Evolutionary conservation across 306 rosid genomes (phyloP), one percentile per base, ranked within the genome.

Genomic region (Adenanthera pavonina): DNA sequence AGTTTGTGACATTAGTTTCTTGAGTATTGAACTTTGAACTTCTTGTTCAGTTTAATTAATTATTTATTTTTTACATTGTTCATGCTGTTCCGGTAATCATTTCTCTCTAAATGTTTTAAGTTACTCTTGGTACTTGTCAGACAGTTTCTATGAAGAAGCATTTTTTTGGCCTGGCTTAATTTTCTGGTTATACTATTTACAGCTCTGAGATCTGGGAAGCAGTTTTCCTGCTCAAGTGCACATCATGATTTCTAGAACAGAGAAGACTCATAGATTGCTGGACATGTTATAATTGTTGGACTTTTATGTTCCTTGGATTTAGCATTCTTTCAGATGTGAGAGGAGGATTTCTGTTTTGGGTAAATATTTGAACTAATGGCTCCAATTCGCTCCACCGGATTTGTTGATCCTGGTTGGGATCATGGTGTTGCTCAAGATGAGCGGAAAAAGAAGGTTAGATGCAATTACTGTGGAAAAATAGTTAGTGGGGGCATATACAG

Each of bases 401-500:
- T 92, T 86, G 87, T 92, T 67, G 97, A 95, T 86, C 99, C 98
- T 6, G 99, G 99, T 52, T 95, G 99, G 99, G 98, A 95, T 80
- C 98, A 95, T 85, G 99, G 98, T 14, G 69, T 81, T 80, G 96
- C 99, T 73, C 98, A 93, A 85, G 99, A 95, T 82, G 99, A 90
- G 89, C 90, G 90, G 82, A 95, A 95, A 89, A 95, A 93, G 95
- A 95, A 93, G 84, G 99, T 95, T 72, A 91, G 92, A 78, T 95
- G 99, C 89, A 95, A 95, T 84, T 95, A 93, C 87, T 93, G 99
- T 77, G 99, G 99, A 30, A 95, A 95, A 89, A 48, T 95, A 79
- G 99, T 95, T 59, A 95, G 99, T 69, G 99, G 99, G 77, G 99
- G 99, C 59, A 93, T 93, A 81, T 95, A 93, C 88, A 88, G 98